These are phyloP conservation scores for Tylopilus felleus DNA, from an alignment of 768 basidiomycete genomes.

Conservation along the genomic window DNA sequence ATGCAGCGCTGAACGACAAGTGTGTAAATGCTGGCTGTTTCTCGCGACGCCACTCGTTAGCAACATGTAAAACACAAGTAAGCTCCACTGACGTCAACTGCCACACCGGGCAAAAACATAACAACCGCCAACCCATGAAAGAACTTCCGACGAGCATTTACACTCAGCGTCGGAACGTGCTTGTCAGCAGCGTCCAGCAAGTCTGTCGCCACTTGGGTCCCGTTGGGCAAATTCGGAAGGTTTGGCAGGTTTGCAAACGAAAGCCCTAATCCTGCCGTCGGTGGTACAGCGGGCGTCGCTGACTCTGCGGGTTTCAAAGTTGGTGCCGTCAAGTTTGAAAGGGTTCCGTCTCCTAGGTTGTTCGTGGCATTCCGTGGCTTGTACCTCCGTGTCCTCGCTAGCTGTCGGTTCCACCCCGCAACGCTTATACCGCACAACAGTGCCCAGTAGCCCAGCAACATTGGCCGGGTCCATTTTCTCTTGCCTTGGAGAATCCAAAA, in stretches of 20 bases:
- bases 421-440: constrained; percentile 77
- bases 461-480: constrained; percentile 74
- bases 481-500: constrained; percentile 75
- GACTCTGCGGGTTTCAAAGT: constrained; percentile 20
- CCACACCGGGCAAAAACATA: constrained; percentile 96
- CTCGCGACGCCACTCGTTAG: constrained; percentile 10
- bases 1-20: constrained; percentile 90
- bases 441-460: constrained; percentile 83
- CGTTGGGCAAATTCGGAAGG: constrained; percentile 49
- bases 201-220: constrained; percentile 58
- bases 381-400: constrained; percentile 72
- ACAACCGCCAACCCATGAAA: constrained; percentile 94
- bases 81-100: constrained; percentile 70
- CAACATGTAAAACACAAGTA: constrained; percentile 5
- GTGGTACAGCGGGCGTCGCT: constrained; percentile 5
- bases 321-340: constrained; percentile 26
- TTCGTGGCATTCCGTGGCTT: constrained; percentile 42
- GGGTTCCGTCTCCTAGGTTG: constrained; percentile 35
- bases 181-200: constrained; percentile 86
- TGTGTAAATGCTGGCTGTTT: constrained; percentile 93
- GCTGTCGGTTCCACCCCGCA: constrained; percentile 91
- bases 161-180: constrained; percentile 80
- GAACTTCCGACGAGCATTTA: constrained; percentile 93
- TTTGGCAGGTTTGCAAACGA: constrained; percentile 47
- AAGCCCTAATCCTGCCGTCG: constrained; percentile 32